Conservation (phyloP, 768 basidiomycete genomes). For the Harrya chromipes region DNA sequence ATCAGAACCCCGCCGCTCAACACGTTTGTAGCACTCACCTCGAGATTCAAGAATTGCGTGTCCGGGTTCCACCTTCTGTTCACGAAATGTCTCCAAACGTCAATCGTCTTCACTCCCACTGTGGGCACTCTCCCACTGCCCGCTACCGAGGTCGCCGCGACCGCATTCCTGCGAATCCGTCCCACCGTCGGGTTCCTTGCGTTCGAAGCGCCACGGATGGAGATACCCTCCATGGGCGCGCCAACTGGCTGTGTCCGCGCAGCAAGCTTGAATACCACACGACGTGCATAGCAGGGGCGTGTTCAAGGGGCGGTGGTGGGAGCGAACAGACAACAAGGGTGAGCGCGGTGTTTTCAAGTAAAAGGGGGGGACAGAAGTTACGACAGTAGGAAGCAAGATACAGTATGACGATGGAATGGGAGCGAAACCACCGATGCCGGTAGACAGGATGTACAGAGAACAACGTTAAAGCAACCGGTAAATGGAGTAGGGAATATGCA, state of each 20-base stretch:
- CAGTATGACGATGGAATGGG: constrained; percentile 11
- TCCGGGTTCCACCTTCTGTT: constrained; percentile 69
- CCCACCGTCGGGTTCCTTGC: constrained; percentile 42
- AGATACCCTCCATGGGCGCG: constrained; percentile 47
- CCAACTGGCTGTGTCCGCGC: constrained; percentile 36
- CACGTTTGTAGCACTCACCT: constrained; percentile 48
- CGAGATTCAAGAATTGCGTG: constrained; percentile 71
- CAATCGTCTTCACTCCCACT: constrained; percentile 42
- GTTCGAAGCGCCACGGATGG: constrained; percentile 65
- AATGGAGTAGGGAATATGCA: constrained; percentile 23
- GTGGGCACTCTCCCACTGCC: constrained; percentile 17
- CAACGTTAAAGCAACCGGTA: constrained; percentile 11
- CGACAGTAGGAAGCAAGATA: constrained; percentile 10
- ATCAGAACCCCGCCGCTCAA: neutral
- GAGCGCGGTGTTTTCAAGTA: constrained; percentile 33
- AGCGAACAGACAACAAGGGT: constrained; percentile 34
- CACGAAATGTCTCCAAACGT: constrained; percentile 76
- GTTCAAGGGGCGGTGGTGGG: constrained; percentile 25
- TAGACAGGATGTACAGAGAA: constrained; percentile 18
- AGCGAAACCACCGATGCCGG: constrained; percentile 11
- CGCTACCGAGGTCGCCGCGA: constrained; percentile 28
- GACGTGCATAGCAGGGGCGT: constrained; percentile 19
- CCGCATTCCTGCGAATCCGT: constrained; percentile 59
- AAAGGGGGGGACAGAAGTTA: constrained; percentile 3
- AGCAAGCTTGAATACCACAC: constrained; percentile 36